phyloP scores from a whole-genome alignment of 345 rosid species.

The Reutealis trisperma region DNA sequence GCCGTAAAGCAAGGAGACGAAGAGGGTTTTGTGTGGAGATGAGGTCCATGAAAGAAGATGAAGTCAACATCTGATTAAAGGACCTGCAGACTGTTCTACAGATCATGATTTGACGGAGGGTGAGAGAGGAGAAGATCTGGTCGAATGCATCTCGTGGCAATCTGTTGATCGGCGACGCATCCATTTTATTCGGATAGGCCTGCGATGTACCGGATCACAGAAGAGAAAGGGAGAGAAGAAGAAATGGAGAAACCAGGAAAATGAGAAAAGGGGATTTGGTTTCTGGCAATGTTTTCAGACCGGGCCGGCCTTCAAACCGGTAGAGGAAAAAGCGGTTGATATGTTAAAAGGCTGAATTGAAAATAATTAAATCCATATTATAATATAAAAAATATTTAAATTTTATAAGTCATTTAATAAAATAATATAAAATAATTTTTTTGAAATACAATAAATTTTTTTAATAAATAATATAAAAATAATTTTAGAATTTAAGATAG shows the following conservation, averaged over 20 bases:
- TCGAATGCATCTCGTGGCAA: constrained; percentile 75
- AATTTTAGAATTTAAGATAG: too few relatives aligned
- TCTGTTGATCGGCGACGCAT: constrained; percentile 46
- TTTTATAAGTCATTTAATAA: too few relatives aligned
- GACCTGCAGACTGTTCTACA: constrained; percentile 70
- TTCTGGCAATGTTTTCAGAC: too few relatives aligned
- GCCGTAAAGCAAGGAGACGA: constrained; percentile 74
- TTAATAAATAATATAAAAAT: too few relatives aligned
- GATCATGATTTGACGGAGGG: constrained; percentile 71
- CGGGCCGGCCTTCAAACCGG: too few relatives aligned
- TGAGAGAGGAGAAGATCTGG: constrained; percentile 78
- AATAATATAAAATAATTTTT: too few relatives aligned
- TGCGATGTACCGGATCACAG: constrained; percentile 1
- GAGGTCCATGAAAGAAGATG: constrained; percentile 50
- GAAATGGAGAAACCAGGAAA: not conserved
- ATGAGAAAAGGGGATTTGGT: too few relatives aligned
- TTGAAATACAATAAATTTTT: too few relatives aligned
- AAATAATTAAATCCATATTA: too few relatives aligned
- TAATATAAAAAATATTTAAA: too few relatives aligned
- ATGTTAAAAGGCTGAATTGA: too few relatives aligned
- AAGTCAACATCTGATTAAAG: constrained; percentile 52
- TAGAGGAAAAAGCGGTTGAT: too few relatives aligned
- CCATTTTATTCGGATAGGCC: not conserved
- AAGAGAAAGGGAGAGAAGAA: not conserved
- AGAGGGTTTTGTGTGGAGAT: constrained; percentile 51